phyloP scores from a whole-genome alignment of 495 filamentous ascomycete genomes.

The Entonaema liquescens region DNA sequence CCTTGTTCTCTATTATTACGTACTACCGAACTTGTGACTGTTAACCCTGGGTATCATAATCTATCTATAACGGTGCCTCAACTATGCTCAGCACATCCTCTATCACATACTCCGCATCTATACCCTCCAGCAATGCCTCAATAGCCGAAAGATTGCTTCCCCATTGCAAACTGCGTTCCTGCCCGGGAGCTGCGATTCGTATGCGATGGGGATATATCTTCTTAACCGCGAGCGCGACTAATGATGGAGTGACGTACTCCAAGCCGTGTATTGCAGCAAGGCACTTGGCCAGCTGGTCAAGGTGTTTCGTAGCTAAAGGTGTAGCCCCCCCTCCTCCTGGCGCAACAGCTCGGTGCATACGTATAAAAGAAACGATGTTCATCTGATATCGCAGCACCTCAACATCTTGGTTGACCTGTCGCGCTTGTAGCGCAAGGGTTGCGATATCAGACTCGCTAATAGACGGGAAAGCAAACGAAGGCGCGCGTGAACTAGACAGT shows the following conservation, averaged over 20 bases:
- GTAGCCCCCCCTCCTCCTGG: conserved; percentile 69
- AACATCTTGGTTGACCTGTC: conserved; percentile 47
- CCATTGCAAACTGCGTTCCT: conserved; percentile 91
- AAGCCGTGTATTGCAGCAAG: conserved; percentile 87
- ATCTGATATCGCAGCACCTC: conserved; percentile 83
- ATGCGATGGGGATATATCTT: conserved; percentile 92
- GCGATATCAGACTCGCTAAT: conserved; percentile 49
- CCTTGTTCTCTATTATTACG: background rate
- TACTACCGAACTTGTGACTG: background rate
- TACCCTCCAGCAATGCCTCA: conserved; percentile 67
- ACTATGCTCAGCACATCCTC: conserved; percentile 80
- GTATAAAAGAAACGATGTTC: conserved; percentile 84
- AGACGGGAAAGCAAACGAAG: background rate
- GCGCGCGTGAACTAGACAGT: background rate
- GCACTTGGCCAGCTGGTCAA: conserved; percentile 69
- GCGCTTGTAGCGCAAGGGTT: conserved; percentile 46
- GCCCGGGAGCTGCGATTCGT: conserved; percentile 68
- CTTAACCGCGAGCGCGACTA: conserved; percentile 81
- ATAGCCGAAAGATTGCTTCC: conserved; percentile 81
- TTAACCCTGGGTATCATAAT: conserved; percentile 35
- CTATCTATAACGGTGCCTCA: conserved; percentile 69
- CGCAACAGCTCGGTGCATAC: conserved; percentile 82
- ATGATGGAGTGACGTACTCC: conserved; percentile 81
- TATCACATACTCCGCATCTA: conserved; percentile 79
- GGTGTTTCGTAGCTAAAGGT: conserved; percentile 78